Base-by-base conservation (phyloP, 176 grass and related monocot genomes). In the Rhynchospora pubera region DNA sequence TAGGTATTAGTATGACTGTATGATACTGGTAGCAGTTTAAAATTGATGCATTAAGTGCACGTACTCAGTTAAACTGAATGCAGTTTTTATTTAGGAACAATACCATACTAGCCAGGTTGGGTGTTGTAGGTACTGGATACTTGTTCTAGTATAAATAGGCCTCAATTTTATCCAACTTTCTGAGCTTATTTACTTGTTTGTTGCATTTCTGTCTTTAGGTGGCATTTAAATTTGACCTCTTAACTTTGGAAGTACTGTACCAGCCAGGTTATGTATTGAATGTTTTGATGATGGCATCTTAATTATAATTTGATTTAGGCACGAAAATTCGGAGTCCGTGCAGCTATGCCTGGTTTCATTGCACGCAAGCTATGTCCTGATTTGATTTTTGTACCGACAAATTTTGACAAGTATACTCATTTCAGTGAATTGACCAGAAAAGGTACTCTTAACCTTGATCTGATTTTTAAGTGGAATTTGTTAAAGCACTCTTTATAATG, bases 331-430 rank as follows among this genome's bases (percentile, higher is more conserved):
- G 95, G 95, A 46, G 87, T 98, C 32, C 90, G 95, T 91, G 95
- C 95, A 82, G 95, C 95, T 66, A 98, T 98, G 95, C 95, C 95
- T 85, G 95, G 95, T 86, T 98, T 98, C 85, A 98, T 98, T 88
- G 95, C 90, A 81, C 81, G 87, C 66, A 98, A 93, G 89, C 84
- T 94, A 14, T 98, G 95, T 83, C 87, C 95, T 78, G 67, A 89
- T n/a, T 91, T 98, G 87, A 88, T 94, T 93, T 92, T 98, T 69
- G 95, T 94, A 19, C 90, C 43, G 11, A 90, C 90, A 81, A 98
- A 94, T 56, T 98, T 98, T 78, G 90, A 90, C 64, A 98, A 93
- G 73, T 98, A 98, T 82, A 91, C 66, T 87, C 83, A 93, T 78
- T 98, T 91, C 68, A 94, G 95, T 88, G 90, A 89, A 89, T 72